Evolutionary conservation across 1,284 basidiomycete genomes (phyloP).

Genomic region (Gomphus sp.): DNA sequence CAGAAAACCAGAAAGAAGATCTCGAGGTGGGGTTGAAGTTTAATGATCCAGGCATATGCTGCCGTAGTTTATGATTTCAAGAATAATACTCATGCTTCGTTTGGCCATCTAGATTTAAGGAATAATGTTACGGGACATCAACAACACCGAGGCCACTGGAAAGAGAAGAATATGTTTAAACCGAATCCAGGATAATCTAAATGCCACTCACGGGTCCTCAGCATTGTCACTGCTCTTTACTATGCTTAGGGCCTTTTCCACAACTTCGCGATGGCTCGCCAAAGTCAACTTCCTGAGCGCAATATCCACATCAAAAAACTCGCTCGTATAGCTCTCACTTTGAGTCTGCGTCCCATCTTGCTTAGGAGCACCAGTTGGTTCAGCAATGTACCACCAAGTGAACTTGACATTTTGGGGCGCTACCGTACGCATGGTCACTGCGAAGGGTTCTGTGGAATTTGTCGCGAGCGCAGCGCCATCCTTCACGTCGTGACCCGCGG

Average conservation of each 20-base stretch:
- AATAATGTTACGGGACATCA: background rate
- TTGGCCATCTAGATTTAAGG: background rate
- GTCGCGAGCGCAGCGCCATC: constrained; percentile 18
- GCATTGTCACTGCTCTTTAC: background rate
- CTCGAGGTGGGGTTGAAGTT: background rate
- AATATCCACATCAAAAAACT: constrained; percentile 29
- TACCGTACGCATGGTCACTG: constrained; percentile 25
- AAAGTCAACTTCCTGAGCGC: constrained; percentile 27
- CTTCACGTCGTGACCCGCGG: constrained; percentile 24
- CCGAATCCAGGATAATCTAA: background rate
- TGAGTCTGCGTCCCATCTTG: constrained; percentile 32
- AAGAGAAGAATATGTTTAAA: background rate
- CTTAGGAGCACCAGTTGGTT: constrained; percentile 20
- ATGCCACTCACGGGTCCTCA: background rate
- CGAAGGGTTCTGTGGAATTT: constrained; percentile 26
- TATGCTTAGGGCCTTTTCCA: constrained; percentile 11
- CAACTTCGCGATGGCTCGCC: constrained; percentile 25
- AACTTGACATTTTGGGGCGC: constrained; percentile 27
- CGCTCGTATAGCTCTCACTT: constrained; percentile 30
- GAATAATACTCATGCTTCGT: background rate
- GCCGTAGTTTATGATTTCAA: background rate
- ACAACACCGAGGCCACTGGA: background rate
- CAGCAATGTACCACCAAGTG: constrained; percentile 38
- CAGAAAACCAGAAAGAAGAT: background rate
- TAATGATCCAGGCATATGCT: background rate